Evolutionary conservation across 2,329 filamentous ascomycete genomes (phyloP), one percentile per base, ranked within the genome.

Genomic region (Stagonosporopsis tanaceti): DNA sequence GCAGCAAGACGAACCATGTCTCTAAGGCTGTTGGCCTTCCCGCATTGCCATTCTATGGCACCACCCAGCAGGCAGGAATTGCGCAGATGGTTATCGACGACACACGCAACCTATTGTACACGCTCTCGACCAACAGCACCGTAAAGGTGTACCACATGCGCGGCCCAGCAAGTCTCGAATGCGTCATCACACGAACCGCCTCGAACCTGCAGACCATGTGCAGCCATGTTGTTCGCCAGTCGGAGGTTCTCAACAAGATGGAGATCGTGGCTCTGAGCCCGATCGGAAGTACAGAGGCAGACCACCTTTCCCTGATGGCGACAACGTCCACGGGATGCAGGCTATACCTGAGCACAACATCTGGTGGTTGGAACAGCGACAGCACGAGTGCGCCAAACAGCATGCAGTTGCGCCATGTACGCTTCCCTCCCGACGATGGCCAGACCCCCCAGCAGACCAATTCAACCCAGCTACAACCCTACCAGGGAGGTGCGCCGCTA

Each of bases 391-490:
- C 91, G 0, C 93, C 95, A 0, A 93, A 91, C 67, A 97, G 92
- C 77, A 97, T 99, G 92, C 93, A 97, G 76, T 88, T 97, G n/a
- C 90, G 96, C 66, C 95, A 96, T 71, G 92, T 99, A 76, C 96
- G 95, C 72, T 96, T 97, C 57, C 95, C 96, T 1, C 95, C 95
- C 0, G 76, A 80, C 37, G 66, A 71, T 25, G 63, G 61, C 12
- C 62, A 64, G 27, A 50, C 63, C 22, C 48, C 67, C 50, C 61
- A 54, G 47, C 65, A 67, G 50, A 60, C 50, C 46, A 61, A 66
- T 44, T 64, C 68, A 14, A 67, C 64, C n/a, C 71, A 72, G 47
- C 28, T 72, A 47, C 70, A 71, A 47, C 66, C 67, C 42, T 75
- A 73, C 55, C 67, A 68, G 58, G 65, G 61, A 12, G 63, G 64